A percentile compares a stretch with the other conserved stretches of the same genome.
Conservation (phyloP, 2,329 filamentous ascomycete genomes). For the Ophiostoma pallidulum region DNA sequence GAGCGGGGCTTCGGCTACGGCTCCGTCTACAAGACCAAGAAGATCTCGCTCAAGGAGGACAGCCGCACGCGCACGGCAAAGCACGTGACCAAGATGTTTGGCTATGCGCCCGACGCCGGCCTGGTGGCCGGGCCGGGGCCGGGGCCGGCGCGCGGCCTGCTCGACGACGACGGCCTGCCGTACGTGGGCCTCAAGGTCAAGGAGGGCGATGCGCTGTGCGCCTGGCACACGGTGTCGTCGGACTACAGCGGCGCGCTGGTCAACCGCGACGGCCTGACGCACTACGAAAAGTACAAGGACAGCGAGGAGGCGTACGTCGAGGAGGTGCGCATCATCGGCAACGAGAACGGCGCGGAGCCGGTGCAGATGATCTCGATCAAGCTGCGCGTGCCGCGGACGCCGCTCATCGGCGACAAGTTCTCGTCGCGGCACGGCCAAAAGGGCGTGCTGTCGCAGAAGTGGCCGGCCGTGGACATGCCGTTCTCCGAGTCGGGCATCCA, state of each 20-base stretch:
- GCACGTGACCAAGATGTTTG: slow-evolving; percentile 73
- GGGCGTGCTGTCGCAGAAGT: slow-evolving; percentile 92
- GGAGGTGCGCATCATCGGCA: slow-evolving; percentile 82
- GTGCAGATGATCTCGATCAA: slow-evolving; percentile 87
- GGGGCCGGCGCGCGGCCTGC: slow-evolving; percentile 58
- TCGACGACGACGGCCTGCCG: slow-evolving; percentile 84
- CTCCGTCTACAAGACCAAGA: slow-evolving; percentile 96
- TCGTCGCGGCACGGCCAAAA: slow-evolving; percentile 98
- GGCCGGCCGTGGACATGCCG: slow-evolving; percentile 88
- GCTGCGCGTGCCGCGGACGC: slow-evolving; percentile 79
- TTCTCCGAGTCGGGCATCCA: slow-evolving; percentile 96
- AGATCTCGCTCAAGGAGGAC: slow-evolving; percentile 76
- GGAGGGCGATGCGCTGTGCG: slow-evolving; percentile 77
- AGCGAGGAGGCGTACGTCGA: slow-evolving; percentile 80
- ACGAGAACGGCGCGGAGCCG: slow-evolving; percentile 72
- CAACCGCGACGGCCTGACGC: slow-evolving; percentile 77
- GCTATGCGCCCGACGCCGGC: slow-evolving; percentile 78
- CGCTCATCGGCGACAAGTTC: slow-evolving; percentile 97
- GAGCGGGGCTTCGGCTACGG: slow-evolving; percentile 94
- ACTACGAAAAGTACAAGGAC: slow-evolving; percentile 93
- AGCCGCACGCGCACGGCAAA: slow-evolving; percentile 56
- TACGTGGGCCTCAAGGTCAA: slow-evolving; percentile 67
- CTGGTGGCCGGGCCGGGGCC: too few relatives aligned
- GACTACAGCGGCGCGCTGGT: slow-evolving; percentile 70
- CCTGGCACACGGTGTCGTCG: slow-evolving; percentile 78